Percentiles rank a stretch among this genome's conserved stretches.
Conservation (phyloP, 192 early-diverging fungal genomes). For the Jimgerdemannia lactiflua region DNA sequence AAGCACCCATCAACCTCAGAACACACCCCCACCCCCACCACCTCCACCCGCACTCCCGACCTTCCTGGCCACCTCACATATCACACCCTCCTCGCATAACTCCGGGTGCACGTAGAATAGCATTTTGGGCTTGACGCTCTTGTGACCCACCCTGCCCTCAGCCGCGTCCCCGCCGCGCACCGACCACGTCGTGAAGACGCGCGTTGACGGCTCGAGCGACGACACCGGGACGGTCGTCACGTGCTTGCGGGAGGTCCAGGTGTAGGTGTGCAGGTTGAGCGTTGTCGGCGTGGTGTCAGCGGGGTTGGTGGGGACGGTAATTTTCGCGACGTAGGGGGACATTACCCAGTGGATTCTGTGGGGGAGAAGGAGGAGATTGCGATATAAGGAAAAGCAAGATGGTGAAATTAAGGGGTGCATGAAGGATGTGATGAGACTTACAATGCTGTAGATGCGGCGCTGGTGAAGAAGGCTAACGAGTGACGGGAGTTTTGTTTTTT, state of each 20-base stretch:
- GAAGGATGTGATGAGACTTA: not conserved
- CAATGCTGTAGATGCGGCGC: slow-evolving; percentile 51
- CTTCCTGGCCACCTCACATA: too few relatives aligned
- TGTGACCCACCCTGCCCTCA: slow-evolving; percentile 23
- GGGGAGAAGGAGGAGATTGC: too few relatives aligned
- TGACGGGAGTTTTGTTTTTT: too few relatives aligned
- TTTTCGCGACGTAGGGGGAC: slow-evolving; percentile 53
- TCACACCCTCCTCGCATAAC: slow-evolving; percentile 26
- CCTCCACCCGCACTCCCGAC: too few relatives aligned
- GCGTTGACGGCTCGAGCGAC: slow-evolving; percentile 47
- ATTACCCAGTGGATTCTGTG: slow-evolving; percentile 51
- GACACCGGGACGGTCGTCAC: slow-evolving; percentile 44
- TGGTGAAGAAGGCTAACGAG: slow-evolving; percentile 48
- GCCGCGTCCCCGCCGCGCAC: slow-evolving; percentile 32
- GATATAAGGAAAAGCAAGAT: too few relatives aligned
- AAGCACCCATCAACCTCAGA: too few relatives aligned
- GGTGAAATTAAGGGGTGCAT: too few relatives aligned
- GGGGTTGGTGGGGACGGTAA: slow-evolving; percentile 12
- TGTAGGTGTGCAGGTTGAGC: slow-evolving; percentile 34
- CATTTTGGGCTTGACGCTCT: slow-evolving; percentile 34
- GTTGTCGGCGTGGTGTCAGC: slow-evolving; percentile 1
- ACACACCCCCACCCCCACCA: too few relatives aligned
- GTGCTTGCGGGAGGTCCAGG: slow-evolving; percentile 38
- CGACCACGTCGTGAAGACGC: slow-evolving; percentile 50
- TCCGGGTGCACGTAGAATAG: slow-evolving; percentile 48